phyloP scores from a whole-genome alignment of 441 rosid species.

The Daphne laureola region DNA sequence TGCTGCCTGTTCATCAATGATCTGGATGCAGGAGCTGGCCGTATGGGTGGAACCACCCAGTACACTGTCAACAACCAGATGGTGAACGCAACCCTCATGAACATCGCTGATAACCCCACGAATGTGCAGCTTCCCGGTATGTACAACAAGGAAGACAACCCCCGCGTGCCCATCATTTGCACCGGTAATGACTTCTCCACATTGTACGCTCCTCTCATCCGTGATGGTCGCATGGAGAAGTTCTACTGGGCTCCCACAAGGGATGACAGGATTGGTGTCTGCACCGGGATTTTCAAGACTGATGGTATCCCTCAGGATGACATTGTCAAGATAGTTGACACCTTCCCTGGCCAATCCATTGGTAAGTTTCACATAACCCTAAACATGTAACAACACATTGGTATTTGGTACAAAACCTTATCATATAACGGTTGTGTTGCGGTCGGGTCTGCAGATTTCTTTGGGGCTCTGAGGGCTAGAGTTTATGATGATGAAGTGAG shows the following conservation, averaged over 20 bases:
- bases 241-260: conserved; percentile 99
- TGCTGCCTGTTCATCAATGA: conserved; percentile 93
- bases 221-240: conserved; percentile 97
- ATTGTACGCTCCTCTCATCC: conserved; percentile 84
- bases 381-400: not conserved
- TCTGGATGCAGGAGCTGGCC: conserved; percentile 97
- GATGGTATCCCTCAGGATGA: conserved; percentile 45
- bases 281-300: conserved; percentile 71
- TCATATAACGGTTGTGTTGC: not conserved
- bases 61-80: conserved; percentile 98
- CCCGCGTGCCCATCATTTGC: conserved; percentile 80
- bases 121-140: conserved; percentile 91
- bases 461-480: conserved; percentile 92
- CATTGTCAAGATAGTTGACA: conserved; percentile 67
- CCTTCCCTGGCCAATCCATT: conserved; percentile 96
- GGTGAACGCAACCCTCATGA: conserved; percentile 99
- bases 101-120: conserved; percentile 94
- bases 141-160: conserved; percentile 94
- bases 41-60: conserved; percentile 93
- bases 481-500: conserved; percentile 98
- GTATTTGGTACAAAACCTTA: not conserved
- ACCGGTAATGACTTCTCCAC: conserved; percentile 98
- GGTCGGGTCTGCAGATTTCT: conserved; percentile 49
- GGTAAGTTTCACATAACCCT: conserved; percentile 29
- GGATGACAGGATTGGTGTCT: conserved; percentile 91